A percentile compares a stretch with the other conserved stretches of the same genome.
Evolutionary conservation across 352 stramenopile genomes (phyloP).

Genomic region (Globisporangium spiculum): DNA sequence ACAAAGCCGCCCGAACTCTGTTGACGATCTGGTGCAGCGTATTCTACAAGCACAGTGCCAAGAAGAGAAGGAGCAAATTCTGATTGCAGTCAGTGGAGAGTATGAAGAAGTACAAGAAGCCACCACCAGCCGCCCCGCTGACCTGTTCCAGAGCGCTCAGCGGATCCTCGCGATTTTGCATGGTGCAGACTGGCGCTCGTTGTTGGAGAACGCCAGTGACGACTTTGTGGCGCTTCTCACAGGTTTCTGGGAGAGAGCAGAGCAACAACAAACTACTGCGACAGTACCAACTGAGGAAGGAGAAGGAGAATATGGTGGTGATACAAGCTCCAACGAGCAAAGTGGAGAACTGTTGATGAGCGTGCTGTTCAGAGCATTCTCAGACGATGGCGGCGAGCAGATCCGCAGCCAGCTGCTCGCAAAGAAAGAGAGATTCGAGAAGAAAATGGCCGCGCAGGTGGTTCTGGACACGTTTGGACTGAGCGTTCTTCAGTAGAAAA

Average conservation of each 20-base stretch:
- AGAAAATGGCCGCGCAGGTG: slow-evolving; percentile 13
- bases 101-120: neutral
- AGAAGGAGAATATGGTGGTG: neutral
- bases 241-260: slow-evolving; percentile 37
- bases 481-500: neutral
- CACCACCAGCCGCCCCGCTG: neutral
- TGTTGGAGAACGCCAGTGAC: slow-evolving; percentile 38
- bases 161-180: slow-evolving; percentile 20
- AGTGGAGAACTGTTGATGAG: neutral
- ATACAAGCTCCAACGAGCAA: slow-evolving; percentile 1
- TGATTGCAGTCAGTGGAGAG: slow-evolving; percentile 20
- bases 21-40: neutral
- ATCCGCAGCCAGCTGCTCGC: slow-evolving; percentile 32
- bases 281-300: neutral
- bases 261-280: neutral
- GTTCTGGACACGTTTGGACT: slow-evolving; percentile 14
- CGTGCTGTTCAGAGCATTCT: slow-evolving; percentile 35
- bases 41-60: slow-evolving; percentile 22
- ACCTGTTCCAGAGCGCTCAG: slow-evolving; percentile 8
- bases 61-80: slow-evolving; percentile 26
- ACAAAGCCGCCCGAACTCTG: slow-evolving; percentile 13
- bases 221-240: slow-evolving; percentile 40
- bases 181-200: slow-evolving; percentile 22
- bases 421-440: slow-evolving; percentile 41
- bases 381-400: slow-evolving; percentile 27